Conservation (phyloP, 371 early-diverging fungal species). For the Rhizomucor miehei region DNA sequence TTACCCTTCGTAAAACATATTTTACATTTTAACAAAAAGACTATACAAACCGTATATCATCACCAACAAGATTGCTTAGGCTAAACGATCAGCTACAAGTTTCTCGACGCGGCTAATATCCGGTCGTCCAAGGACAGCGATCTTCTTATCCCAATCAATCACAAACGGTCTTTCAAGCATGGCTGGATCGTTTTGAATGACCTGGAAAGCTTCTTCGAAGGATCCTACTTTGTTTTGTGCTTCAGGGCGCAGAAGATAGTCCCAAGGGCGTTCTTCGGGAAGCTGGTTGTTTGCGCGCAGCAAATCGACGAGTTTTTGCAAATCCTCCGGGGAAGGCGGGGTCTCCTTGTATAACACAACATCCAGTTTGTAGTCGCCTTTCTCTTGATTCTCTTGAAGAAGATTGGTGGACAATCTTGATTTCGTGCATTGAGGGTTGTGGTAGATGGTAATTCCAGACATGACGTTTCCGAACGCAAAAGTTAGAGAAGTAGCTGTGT, state of each 20-base stretch:
- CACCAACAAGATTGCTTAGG: too few relatives aligned
- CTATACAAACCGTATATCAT: too few relatives aligned
- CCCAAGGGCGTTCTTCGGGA: slow-evolving; percentile 19
- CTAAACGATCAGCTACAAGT: slow-evolving; percentile 15
- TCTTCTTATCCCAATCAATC: slow-evolving; percentile 34
- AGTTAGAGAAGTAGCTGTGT: too few relatives aligned
- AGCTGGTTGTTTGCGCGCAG: slow-evolving; percentile 21
- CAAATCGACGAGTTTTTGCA: slow-evolving; percentile 26
- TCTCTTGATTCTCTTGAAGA: slow-evolving; percentile 27
- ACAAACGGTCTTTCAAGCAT: slow-evolving; percentile 42
- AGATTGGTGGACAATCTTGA: slow-evolving; percentile 24
- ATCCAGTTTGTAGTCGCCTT: slow-evolving; percentile 23
- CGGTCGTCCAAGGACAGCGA: slow-evolving; percentile 49
- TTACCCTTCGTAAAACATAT: too few relatives aligned
- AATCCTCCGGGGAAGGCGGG: slow-evolving; percentile 23
- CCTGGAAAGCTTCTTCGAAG: slow-evolving; percentile 28
- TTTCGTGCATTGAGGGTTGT: slow-evolving; percentile 44
- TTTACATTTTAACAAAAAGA: too few relatives aligned
- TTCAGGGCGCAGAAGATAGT: slow-evolving; percentile 31
- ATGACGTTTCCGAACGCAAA: background rate
- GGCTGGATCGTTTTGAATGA: slow-evolving; percentile 35
- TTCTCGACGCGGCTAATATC: slow-evolving; percentile 27
- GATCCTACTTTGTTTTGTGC: slow-evolving; percentile 22
- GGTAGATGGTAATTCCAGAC: slow-evolving; percentile 26
- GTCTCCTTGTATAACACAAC: slow-evolving; percentile 27